These are phyloP conservation scores for Candida anglica DNA, from an alignment of 805 yeast genomes.

Conservation along the genomic window DNA sequence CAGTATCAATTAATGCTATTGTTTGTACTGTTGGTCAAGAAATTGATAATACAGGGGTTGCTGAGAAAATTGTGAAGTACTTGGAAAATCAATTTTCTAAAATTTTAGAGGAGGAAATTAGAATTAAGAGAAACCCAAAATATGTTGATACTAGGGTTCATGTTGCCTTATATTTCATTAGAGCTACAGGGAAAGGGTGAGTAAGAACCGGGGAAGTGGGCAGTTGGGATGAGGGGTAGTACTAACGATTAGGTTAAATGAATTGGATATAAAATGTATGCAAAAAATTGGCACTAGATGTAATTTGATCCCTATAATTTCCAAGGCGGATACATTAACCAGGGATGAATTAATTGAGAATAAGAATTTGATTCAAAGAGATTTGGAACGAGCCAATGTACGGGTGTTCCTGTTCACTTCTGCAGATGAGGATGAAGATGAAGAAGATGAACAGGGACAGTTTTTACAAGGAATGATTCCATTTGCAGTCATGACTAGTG, in stretches of 20 bases:
- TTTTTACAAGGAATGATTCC: constrained; percentile 17
- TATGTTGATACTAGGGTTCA: constrained; percentile 66
- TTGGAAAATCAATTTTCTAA: constrained; percentile 74
- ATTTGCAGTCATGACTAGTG: constrained; percentile 13
- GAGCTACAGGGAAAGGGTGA: constrained; percentile 58
- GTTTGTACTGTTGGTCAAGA: constrained; percentile 14
- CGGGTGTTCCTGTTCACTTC: constrained; percentile 18
- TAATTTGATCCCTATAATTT: constrained; percentile 76
- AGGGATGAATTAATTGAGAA: constrained; percentile 48
- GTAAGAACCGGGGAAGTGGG: constrained; percentile 1
- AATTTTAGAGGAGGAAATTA: constrained; percentile 63
- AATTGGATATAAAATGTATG: constrained; percentile 72
- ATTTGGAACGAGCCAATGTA: constrained; percentile 53
- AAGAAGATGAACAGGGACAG: background rate
- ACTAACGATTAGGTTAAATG: constrained; percentile 33
- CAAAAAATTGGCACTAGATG: constrained; percentile 65
- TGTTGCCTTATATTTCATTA: constrained; percentile 74
- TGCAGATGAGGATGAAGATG: background rate
- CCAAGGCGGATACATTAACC: constrained; percentile 76
- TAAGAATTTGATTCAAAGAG: constrained; percentile 49
- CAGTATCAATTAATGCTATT: no score
- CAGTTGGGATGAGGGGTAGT: background rate
- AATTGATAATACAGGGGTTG: constrained; percentile 14
- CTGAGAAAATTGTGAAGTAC: constrained; percentile 47
- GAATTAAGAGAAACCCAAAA: constrained; percentile 16